Percentiles rank a stretch among this genome's conserved stretches.
These are phyloP conservation scores for Lachnellula hyalina DNA, from an alignment of 2,329 filamentous ascomycete species.

Conservation along the genomic window DNA sequence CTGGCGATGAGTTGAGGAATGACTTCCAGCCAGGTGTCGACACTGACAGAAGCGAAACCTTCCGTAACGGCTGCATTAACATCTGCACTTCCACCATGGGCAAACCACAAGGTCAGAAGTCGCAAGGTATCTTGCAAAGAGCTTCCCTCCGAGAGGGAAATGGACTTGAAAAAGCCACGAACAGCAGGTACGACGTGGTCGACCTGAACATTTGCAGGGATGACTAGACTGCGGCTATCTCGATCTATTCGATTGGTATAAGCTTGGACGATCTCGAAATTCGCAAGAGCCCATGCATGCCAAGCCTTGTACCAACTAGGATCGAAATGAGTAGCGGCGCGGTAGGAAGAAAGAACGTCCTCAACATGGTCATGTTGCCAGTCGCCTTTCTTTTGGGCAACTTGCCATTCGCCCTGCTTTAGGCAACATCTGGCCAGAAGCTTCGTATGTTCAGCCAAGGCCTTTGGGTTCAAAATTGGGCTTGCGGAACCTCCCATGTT, in stretches of 20 bases:
- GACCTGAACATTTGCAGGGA: conserved; percentile 62
- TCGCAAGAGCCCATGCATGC: conserved; percentile 97
- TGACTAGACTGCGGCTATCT: conserved; percentile 31
- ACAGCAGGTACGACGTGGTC: conserved; percentile 94
- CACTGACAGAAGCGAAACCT: conserved; percentile 84
- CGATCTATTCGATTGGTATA: conserved; percentile 40
- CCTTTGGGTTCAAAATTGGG: conserved; percentile 32
- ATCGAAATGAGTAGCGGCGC: conserved; percentile 88
- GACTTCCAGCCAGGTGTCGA: conserved; percentile 98
- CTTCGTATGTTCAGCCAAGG: conserved; percentile 55
- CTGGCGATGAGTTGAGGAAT: conserved; percentile 95
- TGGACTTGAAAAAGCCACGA: conserved; percentile 95
- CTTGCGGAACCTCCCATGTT: conserved; percentile 40
- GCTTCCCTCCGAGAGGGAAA: conserved; percentile 83
- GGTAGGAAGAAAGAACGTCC: conserved; percentile 87
- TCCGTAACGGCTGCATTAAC: conserved; percentile 86
- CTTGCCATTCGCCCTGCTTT: conserved; percentile 94
- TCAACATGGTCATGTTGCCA: conserved; percentile 84
- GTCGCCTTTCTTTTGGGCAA: conserved; percentile 75
- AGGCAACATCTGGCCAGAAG: conserved; percentile 93
- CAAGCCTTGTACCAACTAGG: conserved; percentile 97
- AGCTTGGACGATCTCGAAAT: conserved; percentile 94
- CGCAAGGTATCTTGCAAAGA: conserved; percentile 93
- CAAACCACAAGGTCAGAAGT: conserved; percentile 92
- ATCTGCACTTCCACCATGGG: conserved; percentile 80